These are phyloP conservation scores for Plantago lanceolata DNA, from an alignment of 305 asterid genomes.

Conservation along the genomic window DNA sequence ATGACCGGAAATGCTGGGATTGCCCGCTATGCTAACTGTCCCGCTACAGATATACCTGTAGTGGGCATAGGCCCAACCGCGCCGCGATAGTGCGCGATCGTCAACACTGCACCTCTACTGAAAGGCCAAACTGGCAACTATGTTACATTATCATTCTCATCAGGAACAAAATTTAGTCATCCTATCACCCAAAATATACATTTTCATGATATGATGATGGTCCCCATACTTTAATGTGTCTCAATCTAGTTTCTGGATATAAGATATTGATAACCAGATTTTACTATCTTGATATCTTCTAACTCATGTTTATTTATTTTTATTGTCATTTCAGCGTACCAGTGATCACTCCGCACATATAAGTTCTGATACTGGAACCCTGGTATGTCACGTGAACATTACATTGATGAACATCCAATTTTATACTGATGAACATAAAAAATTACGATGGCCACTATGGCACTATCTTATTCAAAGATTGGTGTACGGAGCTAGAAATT, in stretches of 20 bases:
- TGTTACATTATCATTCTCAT: too few species aligned
- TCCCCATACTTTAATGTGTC: constrained; percentile 13
- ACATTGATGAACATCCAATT: constrained; percentile 9
- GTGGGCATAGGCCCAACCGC: too few species aligned
- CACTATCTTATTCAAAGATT: background rate
- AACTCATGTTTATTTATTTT: constrained; percentile 13
- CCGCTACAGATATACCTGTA: too few species aligned
- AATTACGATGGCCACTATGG: background rate
- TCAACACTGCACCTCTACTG: too few species aligned
- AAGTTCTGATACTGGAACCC: constrained; percentile 77
- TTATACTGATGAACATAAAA: constrained; percentile 7
- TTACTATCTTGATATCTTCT: constrained; percentile 20
- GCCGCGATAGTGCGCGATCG: too few species aligned
- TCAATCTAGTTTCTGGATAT: constrained; percentile 16
- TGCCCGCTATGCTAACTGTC: too few species aligned
- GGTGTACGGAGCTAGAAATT: background rate
- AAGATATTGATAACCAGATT: constrained; percentile 14
- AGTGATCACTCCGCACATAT: constrained; percentile 59
- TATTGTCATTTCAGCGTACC: constrained; percentile 59
- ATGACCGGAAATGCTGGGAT: too few species aligned
- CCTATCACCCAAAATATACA: too few species aligned
- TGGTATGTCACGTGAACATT: constrained; percentile 51
- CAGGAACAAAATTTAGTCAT: too few species aligned
- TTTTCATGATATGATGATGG: constrained; percentile 3
- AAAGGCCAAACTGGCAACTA: too few species aligned